Evolutionary conservation across 768 basidiomycete genomes (phyloP), one percentile per base, ranked within the genome.

Genomic region (Rhodotorula paludigena): DNA sequence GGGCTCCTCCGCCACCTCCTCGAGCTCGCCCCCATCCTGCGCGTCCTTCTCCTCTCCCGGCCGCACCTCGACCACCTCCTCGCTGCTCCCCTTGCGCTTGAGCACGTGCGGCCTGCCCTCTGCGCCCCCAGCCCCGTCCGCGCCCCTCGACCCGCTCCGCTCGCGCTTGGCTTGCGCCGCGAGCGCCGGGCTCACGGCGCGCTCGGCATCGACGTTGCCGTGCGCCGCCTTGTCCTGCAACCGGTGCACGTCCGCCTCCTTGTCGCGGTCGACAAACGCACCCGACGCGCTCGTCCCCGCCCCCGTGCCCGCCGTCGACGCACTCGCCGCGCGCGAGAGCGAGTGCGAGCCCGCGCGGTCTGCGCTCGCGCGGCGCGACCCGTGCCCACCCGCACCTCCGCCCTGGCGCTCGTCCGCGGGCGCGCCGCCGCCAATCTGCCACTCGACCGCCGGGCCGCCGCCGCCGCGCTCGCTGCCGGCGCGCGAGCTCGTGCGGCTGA

Each of bases 171-270:
- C 56, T 32, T 41, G 47, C 38, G 63, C 58, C n/a, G 38, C 36
- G 14, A 69, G 30, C 36, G 68, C 68, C 1, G 67, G 67, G 14
- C 41, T 45, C 21, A 68, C 67, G 2, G 61, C 61, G 25, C 67
- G 52, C 57, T 63, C 57, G 11, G 67, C 67, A 25, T 68, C 67
- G 23, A 38, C 42, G 39, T 68, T 68, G 28, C 67, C 67, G 21
- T 36, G 49, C 41, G 32, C 36, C 32, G 67, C 67, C 39, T 68
- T 68, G 11, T 53, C 35, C 25, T 55, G 12, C 18, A 68, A 32
- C 12, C 67, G 57, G 41, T 68, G 67, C 52, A 68, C 33, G 48
- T 68, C 67, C 23, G 67, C 67, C 48, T 68, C 67, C 53, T 68
- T 68, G 61, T 68, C 67, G 39, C 21, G 39, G 55, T 41, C 41